Base-by-base conservation (phyloP, 192 early-diverging fungal genomes). In the Coemansia sp. region DNA sequence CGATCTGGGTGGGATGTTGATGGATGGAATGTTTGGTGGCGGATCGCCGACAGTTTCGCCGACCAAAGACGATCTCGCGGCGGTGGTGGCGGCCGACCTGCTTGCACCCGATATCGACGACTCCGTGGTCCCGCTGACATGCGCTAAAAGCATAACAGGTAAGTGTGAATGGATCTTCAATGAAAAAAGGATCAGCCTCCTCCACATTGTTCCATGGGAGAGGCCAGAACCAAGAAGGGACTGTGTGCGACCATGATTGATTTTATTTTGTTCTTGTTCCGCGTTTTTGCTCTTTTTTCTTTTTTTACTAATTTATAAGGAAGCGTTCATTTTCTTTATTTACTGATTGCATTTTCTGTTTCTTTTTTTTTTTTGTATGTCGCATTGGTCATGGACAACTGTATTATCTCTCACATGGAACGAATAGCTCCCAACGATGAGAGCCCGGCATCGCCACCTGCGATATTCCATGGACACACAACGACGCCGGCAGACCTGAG, bases 1-100 rank as follows among this genome's bases (percentile, higher is more conserved):
- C 63, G 78, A 72, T 41, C 29, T 80, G 46, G 73, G 75, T 44
- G 78, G 67, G 66, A 34, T 40, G 59, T 68, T 71, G 17, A 63
- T 75, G 16, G 79, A 81, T 39, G 68, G 67, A 60, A 66, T 81
- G 24, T 81, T 81, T 56, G 73, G 70, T 13, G 13, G 13, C 44
- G 41, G 44, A 3, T 69, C 67, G 44, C 64, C 70, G 36, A 59
- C 51, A 14, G 51, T 54, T 29, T 7, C 56, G 4, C 44, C 69
- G 9, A 64, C 73, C 11, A 81, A 75, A 54, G 73, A 75, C 36
- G 42, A 33, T 10, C 66, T 78, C 6, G 67, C 70, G 39, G 72
- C 70, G 59, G 62, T 54, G 14, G 51, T 54, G 14, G 27, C 76
- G 6, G 62, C 69, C 3, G 75, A 77, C 24, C 60, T 77, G 67